phyloP scores from a whole-genome alignment of 768 basidiomycete genomes.

The Mycena chlorophos region DNA sequence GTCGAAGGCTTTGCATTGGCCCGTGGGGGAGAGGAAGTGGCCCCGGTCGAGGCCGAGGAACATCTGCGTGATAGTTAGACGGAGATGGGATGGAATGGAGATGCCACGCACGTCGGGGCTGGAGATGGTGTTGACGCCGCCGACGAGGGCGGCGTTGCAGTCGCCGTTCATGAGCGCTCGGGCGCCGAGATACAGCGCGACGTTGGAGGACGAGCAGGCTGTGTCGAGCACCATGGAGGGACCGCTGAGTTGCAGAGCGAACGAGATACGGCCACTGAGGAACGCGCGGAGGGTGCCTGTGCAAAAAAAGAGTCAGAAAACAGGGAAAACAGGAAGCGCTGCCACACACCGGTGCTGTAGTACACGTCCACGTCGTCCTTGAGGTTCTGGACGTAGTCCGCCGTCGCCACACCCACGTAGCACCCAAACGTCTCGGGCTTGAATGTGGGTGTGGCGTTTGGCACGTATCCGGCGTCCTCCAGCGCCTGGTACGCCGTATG shows the following conservation, averaged over 20 bases:
- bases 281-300: constrained; percentile 69
- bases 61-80: constrained; percentile 44
- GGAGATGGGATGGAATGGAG: constrained; percentile 3
- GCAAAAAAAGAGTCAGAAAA: neutral
- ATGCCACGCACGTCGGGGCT: constrained; percentile 62
- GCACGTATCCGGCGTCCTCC: constrained; percentile 70
- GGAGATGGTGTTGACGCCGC: constrained; percentile 71
- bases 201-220: constrained; percentile 70
- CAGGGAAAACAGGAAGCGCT: constrained; percentile 7
- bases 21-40: constrained; percentile 66
- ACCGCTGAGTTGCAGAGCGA: constrained; percentile 65
- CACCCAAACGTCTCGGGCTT: constrained; percentile 59
- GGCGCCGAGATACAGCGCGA: constrained; percentile 68
- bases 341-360: constrained; percentile 60
- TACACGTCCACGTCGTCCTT: constrained; percentile 64
- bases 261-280: constrained; percentile 69
- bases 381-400: constrained; percentile 70
- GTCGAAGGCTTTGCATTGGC: constrained; percentile 72
- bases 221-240: constrained; percentile 75
- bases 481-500: constrained; percentile 68
- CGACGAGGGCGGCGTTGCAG: constrained; percentile 68
- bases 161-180: constrained; percentile 64
- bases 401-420: constrained; percentile 68
- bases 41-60: constrained; percentile 67
- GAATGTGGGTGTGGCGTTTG: constrained; percentile 52